Base-by-base conservation (phyloP, 768 basidiomycete species). In the Phallus indusiatus region DNA sequence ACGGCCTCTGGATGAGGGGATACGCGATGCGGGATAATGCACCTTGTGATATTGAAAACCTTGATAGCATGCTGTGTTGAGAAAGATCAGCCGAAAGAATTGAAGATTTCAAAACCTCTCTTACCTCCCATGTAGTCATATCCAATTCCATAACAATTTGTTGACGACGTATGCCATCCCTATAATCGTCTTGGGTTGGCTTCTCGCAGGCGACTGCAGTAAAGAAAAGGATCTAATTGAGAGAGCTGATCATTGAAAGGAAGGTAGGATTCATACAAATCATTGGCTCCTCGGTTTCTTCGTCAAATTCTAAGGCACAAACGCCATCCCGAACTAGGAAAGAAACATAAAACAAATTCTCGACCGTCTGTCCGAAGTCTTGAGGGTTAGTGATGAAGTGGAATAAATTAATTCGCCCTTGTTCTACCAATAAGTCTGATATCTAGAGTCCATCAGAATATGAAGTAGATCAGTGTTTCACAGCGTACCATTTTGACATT, bases 91-190 rank as follows among this genome's bases (percentile, higher is more conserved):
- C 14, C 16, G 16, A 51, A n/a, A 28, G 33, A 37, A 28, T n/a
- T 12, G 51, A 42, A 21, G n/a, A 47, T 37, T 14, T 11, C 16
- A 47, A 34, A 22, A 47, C 7, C 24, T 14, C 14, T 69, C 78
- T 53, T 63, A 93, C 94, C 81, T 78, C 72, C 94, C 94, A 99
- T 0, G 86, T 85, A 3, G 82, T 80, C 83, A 89, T 85, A 64
- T 95, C 94, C 65, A 97, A 84, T 69, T 97, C 94, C 63, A 96
- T 76, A 0, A 99, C 88, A 62, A 92, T 81, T 69, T 99, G 95
- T 49, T 82, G 81, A 67, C 88, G 92, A 62, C 77, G 76, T 37
- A 89, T 73, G 1, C 86, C 85, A 0, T 76, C 74, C 1, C 71
- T 72, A 61, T 85, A 85, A 63, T 90, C 86, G 20, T 84, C 77